phyloP scores from a whole-genome alignment of 2,329 filamentous ascomycete genomes.

The Biscogniauxia sp. region DNA sequence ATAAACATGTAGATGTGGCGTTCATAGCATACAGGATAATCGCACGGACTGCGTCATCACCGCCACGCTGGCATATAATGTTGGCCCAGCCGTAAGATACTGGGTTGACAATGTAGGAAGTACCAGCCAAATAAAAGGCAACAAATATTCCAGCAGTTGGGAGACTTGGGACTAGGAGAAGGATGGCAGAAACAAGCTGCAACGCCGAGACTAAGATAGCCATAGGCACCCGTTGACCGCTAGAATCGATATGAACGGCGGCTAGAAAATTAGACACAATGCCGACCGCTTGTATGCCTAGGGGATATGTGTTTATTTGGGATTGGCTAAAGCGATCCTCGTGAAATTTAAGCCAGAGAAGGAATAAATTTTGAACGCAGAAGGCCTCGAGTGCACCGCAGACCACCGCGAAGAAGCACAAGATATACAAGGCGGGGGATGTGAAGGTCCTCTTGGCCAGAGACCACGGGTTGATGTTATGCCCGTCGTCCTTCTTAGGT shows the following conservation, averaged over 20 bases:
- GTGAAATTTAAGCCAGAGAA: slow-evolving; percentile 27
- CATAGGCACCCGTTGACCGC: slow-evolving; percentile 35
- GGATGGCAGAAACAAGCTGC: slow-evolving; percentile 32
- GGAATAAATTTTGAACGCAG: slow-evolving; percentile 22
- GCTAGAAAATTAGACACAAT: slow-evolving; percentile 37
- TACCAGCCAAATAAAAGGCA: slow-evolving; percentile 38
- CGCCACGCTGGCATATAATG: slow-evolving; percentile 34
- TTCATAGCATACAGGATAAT: slow-evolving; percentile 1
- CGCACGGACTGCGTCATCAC: slow-evolving; percentile 9
- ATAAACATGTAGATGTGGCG: slow-evolving; percentile 38
- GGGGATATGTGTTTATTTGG: slow-evolving; percentile 36
- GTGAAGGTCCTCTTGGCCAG: slow-evolving; percentile 29
- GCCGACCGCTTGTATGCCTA: slow-evolving; percentile 37
- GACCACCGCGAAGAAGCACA: slow-evolving; percentile 37
- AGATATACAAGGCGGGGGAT: slow-evolving; percentile 34
- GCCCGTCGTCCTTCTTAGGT: slow-evolving; percentile 32
- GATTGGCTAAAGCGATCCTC: slow-evolving; percentile 20
- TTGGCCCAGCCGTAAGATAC: slow-evolving; percentile 39
- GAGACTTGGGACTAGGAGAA: slow-evolving; percentile 34
- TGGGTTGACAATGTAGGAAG: slow-evolving; percentile 40
- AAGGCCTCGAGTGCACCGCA: slow-evolving; percentile 35
- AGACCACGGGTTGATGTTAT: slow-evolving; percentile 27
- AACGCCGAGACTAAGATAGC: slow-evolving; percentile 32
- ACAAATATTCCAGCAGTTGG: slow-evolving; percentile 34
- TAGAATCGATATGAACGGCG: slow-evolving; percentile 21